Percentiles rank a stretch among this genome's conserved stretches.
phyloP scores from a whole-genome alignment of 129 eudicot species.

The Helianthus tuberosus region DNA sequence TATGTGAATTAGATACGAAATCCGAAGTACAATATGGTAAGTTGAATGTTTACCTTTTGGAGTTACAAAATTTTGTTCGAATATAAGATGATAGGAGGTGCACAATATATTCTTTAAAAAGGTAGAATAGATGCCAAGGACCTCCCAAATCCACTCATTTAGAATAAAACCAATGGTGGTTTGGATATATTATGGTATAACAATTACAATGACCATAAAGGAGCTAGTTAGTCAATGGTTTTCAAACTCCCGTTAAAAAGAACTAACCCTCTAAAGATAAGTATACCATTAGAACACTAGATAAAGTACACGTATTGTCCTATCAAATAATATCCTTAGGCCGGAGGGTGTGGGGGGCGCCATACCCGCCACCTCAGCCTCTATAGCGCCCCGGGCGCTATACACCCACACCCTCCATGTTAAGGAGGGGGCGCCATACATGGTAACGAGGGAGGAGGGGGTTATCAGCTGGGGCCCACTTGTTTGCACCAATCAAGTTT shows the following conservation, averaged over 20 bases:
- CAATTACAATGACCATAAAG: not conserved
- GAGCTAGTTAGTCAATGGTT: not conserved
- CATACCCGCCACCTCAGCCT: no score
- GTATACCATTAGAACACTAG: no score
- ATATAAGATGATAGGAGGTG: slow-evolving; percentile 33
- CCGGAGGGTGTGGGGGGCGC: no score
- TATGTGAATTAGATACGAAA: slow-evolving; percentile 26
- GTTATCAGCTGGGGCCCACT: no score
- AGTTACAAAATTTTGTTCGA: slow-evolving; percentile 30
- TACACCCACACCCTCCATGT: no score
- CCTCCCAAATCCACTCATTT: slow-evolving; percentile 33
- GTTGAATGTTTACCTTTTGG: slow-evolving; percentile 26
- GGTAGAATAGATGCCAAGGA: slow-evolving; percentile 33
- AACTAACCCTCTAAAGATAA: not conserved
- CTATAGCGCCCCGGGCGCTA: no score
- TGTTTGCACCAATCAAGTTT: no score
- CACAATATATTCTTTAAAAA: slow-evolving; percentile 26
- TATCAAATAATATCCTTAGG: no score
- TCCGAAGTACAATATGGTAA: slow-evolving; percentile 7
- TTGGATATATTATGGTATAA: slow-evolving; percentile 25
- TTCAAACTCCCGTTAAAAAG: not conserved
- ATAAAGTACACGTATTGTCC: no score
- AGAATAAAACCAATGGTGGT: slow-evolving; percentile 38
- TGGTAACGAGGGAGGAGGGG: no score
- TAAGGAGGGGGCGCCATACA: no score